Base-by-base conservation (phyloP, 2,329 filamentous ascomycete genomes). In the Penicillium rolfsii region DNA sequence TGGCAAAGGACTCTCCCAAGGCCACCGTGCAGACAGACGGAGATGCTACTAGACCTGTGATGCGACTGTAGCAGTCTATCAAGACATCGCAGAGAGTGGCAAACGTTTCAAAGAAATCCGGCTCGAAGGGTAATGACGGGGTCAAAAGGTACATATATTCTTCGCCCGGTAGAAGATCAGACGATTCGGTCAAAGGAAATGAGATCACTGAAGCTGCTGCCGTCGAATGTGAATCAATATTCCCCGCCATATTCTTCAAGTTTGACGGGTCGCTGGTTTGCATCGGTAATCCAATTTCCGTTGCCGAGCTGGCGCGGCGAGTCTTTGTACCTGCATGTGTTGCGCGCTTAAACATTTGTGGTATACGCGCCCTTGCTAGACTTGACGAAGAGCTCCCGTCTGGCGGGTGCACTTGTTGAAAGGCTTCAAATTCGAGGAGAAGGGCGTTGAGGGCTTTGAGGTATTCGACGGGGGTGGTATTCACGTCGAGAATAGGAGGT, bases 71-170 rank as follows among this genome's bases (percentile, higher is more conserved):
- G 71, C 89, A 91, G 75, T 98, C 95, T 70, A 97, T 96, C 63
- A 99, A 81, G 3, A 96, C 91, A 73, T 99, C 95, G 79, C 95
- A 98, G 6, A 99, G 83, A 12, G 95, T 97, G 14, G 93, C 90
- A 79, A 98, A 98, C 0, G 93, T 97, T 79, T 96, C 93, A 76
- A 94, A 95, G 72, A 97, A 99, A 77, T 99, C 95, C 0, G 95
- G 95, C 66, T 98, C 93, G 73, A 99, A 99, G 0, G 95, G 95
- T 52, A 99, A 80, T 16, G 88, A 89, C 0, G 95, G 95, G n/a
- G 94, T 98, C 22, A 97, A 84, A 1, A 99, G 83, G 74, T 94
- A 89, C 0, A 88, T 87, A 75, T 97, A 99, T 71, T 96, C 91
- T 72, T 96, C 93, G 40, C 93, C 92, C 0, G 90, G 89, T 0